phyloP scores from a whole-genome alignment of 441 rosid genomes.

The Bocquillonia castaneifolia region DNA sequence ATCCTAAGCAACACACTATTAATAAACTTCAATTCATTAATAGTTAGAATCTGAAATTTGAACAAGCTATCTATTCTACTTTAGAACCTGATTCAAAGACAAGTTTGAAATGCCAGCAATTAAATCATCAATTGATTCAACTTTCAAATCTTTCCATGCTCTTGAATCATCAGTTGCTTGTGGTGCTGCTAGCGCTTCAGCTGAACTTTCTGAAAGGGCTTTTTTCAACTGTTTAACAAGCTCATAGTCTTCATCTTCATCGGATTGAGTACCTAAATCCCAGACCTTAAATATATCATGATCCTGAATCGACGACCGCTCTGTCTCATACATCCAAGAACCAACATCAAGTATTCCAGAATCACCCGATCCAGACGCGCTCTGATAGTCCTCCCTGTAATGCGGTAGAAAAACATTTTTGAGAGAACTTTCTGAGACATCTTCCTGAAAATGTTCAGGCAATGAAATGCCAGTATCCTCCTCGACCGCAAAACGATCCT shows the following conservation, averaged over 20 bases:
- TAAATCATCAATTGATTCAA: slow-evolving; percentile 40
- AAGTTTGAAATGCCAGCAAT: slow-evolving; percentile 50
- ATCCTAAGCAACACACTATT: not conserved
- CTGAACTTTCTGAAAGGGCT: slow-evolving; percentile 37
- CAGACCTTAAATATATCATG: slow-evolving; percentile 65
- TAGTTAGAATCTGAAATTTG: not conserved
- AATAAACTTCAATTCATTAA: no score
- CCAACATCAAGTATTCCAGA: slow-evolving; percentile 21
- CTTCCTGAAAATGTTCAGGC: slow-evolving; percentile 24
- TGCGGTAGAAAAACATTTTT: slow-evolving; percentile 34
- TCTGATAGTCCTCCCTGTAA: slow-evolving; percentile 29
- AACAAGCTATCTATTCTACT: not conserved
- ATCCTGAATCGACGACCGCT: slow-evolving; percentile 24
- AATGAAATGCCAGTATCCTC: slow-evolving; percentile 22
- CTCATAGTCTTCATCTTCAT: slow-evolving; percentile 51
- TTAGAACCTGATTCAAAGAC: slow-evolving; percentile 32
- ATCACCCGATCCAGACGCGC: slow-evolving; percentile 14
- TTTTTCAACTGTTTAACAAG: slow-evolving; percentile 43
- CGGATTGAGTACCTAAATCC: slow-evolving; percentile 47
- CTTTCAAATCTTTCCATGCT: slow-evolving; percentile 28
- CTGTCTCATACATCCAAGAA: slow-evolving; percentile 19
- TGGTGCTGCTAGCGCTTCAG: slow-evolving; percentile 17
- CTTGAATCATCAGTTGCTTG: slow-evolving; percentile 27
- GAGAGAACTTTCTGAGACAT: slow-evolving; percentile 25
- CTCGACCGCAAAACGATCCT: slow-evolving; percentile 11